These are phyloP conservation scores for Aaosphaeria arxii DNA, from an alignment of 2,329 filamentous ascomycete species.

Conservation along the genomic window DNA sequence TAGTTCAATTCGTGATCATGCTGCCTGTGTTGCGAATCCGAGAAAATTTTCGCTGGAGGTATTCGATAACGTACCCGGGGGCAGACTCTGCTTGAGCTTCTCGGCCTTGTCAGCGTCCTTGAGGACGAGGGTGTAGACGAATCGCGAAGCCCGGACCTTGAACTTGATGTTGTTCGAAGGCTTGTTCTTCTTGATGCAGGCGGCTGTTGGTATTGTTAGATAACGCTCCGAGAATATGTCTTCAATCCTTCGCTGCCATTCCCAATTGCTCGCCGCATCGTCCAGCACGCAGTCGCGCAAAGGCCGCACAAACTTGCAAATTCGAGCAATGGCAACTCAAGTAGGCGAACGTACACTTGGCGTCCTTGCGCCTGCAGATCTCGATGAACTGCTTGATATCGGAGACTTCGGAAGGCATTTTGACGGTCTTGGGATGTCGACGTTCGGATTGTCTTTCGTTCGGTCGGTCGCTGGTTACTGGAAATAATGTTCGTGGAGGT, in stretches of 20 bases:
- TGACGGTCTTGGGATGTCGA: constrained; percentile 53
- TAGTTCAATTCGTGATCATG: neutral
- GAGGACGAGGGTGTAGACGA: constrained; percentile 97
- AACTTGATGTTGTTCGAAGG: constrained; percentile 95
- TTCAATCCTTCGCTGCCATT: neutral
- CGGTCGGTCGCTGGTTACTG: neutral
- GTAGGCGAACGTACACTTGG: constrained; percentile 75
- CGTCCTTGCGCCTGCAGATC: constrained; percentile 99
- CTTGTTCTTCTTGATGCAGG: constrained; percentile 79
- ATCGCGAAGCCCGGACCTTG: constrained; percentile 98
- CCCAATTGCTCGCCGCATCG: too few species aligned
- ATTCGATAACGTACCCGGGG: constrained; percentile 70
- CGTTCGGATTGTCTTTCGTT: constrained; percentile 3
- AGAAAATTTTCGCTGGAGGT: neutral
- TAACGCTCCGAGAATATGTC: constrained; percentile 2
- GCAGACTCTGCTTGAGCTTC: constrained; percentile 99
- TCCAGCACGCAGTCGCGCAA: too few species aligned
- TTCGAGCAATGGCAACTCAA: neutral
- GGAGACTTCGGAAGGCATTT: constrained; percentile 96
- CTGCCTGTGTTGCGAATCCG: neutral
- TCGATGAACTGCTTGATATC: constrained; percentile 99
- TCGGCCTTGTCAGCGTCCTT: constrained; percentile 99
- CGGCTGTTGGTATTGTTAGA: constrained; percentile 29
- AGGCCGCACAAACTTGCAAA: too few species aligned
- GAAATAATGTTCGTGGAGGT: constrained; percentile 29